Percentiles rank a stretch among this genome's conserved stretches.
Evolutionary conservation across 2,329 filamentous ascomycete genomes (phyloP).

Genomic region (Aspergillus arachidicola): DNA sequence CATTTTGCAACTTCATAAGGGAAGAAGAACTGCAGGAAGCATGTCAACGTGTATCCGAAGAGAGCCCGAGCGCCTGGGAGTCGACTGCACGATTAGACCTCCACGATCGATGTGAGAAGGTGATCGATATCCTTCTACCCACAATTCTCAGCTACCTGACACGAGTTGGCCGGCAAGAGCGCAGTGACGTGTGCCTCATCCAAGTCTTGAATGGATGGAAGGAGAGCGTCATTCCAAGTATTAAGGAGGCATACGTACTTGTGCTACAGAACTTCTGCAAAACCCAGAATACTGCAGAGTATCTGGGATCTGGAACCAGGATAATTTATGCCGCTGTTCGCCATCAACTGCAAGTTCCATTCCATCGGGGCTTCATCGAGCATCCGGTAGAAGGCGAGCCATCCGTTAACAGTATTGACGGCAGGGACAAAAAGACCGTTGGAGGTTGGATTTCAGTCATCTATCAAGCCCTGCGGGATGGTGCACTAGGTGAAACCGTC

Average conservation of each 20-base stretch:
- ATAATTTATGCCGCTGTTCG: constrained; percentile 38
- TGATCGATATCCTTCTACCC: too few relatives aligned
- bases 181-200: too few relatives aligned
- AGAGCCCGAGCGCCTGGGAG: too few relatives aligned
- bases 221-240: too few relatives aligned
- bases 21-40: background rate
- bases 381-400: constrained; percentile 18
- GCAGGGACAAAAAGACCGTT: constrained; percentile 27
- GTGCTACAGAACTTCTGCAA: too few relatives aligned
- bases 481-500: background rate
- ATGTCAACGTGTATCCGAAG: too few relatives aligned
- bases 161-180: too few relatives aligned
- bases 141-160: too few relatives aligned
- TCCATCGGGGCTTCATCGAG: constrained; percentile 31
- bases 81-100: too few relatives aligned
- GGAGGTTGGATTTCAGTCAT: constrained; percentile 29
- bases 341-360: constrained; percentile 32
- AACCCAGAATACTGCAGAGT: constrained; percentile 14
- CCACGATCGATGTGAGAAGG: too few relatives aligned
- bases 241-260: too few relatives aligned
- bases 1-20: constrained; percentile 15
- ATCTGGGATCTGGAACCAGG: constrained; percentile 26
- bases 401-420: constrained; percentile 8
- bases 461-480: constrained; percentile 23
- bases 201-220: too few relatives aligned